Evolutionary conservation across 148 eudicot genomes (phyloP), one percentile per base, ranked within the genome.

Genomic region (Silene uniflora): DNA sequence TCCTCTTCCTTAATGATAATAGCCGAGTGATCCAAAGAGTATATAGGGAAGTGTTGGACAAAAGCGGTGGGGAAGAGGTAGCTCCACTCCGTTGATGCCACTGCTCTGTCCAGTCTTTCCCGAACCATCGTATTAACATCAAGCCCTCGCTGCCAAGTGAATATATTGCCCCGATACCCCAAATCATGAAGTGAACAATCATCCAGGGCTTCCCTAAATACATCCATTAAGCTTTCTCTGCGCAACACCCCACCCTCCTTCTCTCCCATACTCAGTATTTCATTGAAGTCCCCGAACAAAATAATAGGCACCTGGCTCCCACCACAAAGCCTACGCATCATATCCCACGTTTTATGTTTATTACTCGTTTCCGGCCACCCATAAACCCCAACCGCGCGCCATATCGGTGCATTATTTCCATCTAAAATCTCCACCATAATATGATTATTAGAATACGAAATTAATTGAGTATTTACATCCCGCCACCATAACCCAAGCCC

Each of bases 21-120:
- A 0, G 16, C 13, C 0, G 16, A 1, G 11, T 24, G 35, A 7
- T 24, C 42, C 25, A 42, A 24, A 7, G 24, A 1, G 6, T 3
- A 64, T 0, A 16, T 12, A 0, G 39, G 68, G 4, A 32, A 4
- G 4, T 32, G 35, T 7, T 24, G 6, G 9, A 25, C 42, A 25
- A 7, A 10, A 0, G 18, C 0, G 7, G 0, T 10, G 0, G 32
- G 35, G 4, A 0, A 9, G 0, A 63, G 0, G 4, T 1, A 2
- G 2, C 32, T 3, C 67, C 39, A 63, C 0, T 24, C 32, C 4
- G 5, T 14, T 1, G 17, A 1, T 2, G 67, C 67, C 11, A 25
- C 16, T 10, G 12, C 23, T 1, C 39, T 25, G 5, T 63, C 67
- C 0, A 63, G 18, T 13, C 67, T 3, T 16, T 63, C 67, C 32